Conservation (phyloP, 768 basidiomycete species). For the Paxillus involutus region DNA sequence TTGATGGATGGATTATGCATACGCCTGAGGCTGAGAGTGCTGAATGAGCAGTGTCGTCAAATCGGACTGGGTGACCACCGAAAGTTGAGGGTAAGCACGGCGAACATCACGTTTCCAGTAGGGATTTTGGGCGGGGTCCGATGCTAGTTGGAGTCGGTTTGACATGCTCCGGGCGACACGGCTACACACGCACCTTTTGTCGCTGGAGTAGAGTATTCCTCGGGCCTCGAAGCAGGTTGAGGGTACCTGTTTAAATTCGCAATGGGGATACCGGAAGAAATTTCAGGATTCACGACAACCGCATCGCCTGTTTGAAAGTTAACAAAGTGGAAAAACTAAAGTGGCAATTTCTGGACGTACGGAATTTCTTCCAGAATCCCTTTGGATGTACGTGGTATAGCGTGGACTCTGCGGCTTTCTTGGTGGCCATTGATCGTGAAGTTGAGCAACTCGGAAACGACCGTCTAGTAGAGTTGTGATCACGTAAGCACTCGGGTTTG, state of each 20-base stretch:
- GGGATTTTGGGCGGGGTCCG: conserved; percentile 84
- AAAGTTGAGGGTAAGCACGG: conserved; percentile 88
- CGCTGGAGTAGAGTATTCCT: conserved; percentile 84
- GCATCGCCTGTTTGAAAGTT: conserved; percentile 62
- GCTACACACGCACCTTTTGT: conserved; percentile 63
- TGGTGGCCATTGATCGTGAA: conserved; percentile 57
- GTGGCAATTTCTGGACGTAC: conserved; percentile 44
- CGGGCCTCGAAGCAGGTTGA: conserved; percentile 84
- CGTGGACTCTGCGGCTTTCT: conserved; percentile 83
- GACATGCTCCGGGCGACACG: conserved; percentile 1
- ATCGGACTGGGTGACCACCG: conserved; percentile 82
- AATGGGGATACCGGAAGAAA: conserved; percentile 87
- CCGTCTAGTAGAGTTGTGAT: neutral
- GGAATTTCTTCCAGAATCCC: conserved; percentile 97
- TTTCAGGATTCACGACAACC: conserved; percentile 83
- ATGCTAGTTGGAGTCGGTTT: conserved; percentile 47
- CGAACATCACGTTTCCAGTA: conserved; percentile 98
- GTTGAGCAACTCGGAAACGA: conserved; percentile 1
- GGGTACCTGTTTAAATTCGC: conserved; percentile 74
- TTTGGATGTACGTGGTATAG: conserved; percentile 86
- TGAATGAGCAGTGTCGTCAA: conserved; percentile 80
- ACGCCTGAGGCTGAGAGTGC: conserved; percentile 68
- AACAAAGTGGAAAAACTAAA: conserved; percentile 1
- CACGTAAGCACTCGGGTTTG: conserved; percentile 12
- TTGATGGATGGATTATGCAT: conserved; percentile 31